These are phyloP conservation scores for Anthracocystis panici-leucophaei DNA, from an alignment of 1,284 basidiomycete genomes.

Conservation along the genomic window DNA sequence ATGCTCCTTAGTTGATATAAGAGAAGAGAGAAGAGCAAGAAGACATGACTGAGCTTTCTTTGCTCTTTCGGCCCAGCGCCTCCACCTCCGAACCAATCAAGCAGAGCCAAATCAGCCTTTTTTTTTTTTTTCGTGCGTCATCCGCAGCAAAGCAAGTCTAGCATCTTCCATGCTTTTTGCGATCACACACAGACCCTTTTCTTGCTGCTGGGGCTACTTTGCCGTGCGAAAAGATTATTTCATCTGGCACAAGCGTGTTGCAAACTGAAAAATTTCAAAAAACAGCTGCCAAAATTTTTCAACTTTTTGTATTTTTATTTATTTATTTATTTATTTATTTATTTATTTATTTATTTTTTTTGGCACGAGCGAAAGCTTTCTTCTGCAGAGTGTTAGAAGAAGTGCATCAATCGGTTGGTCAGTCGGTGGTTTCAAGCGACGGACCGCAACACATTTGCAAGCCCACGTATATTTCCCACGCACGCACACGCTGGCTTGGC, in stretches of 20 bases:
- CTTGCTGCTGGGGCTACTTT: background rate
- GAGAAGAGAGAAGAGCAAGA: too few species aligned
- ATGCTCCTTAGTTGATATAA: too few species aligned
- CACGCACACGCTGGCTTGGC: constrained; percentile 10
- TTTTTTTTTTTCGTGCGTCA: constrained; percentile 10
- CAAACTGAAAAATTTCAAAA: background rate
- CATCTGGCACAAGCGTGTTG: background rate
- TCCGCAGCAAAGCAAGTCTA: constrained; percentile 13
- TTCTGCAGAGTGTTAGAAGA: too few species aligned
- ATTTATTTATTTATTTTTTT: too few species aligned
- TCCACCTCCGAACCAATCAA: constrained; percentile 27
- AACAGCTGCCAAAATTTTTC: background rate
- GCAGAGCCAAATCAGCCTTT: background rate
- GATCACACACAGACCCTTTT: constrained; percentile 24
- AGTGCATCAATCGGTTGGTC: too few species aligned
- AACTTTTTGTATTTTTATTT: background rate
- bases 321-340: too few species aligned
- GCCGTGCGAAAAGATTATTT: constrained; percentile 12
- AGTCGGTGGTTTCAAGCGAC: background rate
- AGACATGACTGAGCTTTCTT: too few species aligned
- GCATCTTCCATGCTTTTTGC: constrained; percentile 21
- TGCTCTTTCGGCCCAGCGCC: too few species aligned
- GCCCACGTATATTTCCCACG: background rate
- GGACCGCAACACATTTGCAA: background rate
- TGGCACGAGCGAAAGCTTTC: too few species aligned